phyloP scores from a whole-genome alignment of 2,329 filamentous ascomycete genomes.

The Chaetomiaceae sp. region DNA sequence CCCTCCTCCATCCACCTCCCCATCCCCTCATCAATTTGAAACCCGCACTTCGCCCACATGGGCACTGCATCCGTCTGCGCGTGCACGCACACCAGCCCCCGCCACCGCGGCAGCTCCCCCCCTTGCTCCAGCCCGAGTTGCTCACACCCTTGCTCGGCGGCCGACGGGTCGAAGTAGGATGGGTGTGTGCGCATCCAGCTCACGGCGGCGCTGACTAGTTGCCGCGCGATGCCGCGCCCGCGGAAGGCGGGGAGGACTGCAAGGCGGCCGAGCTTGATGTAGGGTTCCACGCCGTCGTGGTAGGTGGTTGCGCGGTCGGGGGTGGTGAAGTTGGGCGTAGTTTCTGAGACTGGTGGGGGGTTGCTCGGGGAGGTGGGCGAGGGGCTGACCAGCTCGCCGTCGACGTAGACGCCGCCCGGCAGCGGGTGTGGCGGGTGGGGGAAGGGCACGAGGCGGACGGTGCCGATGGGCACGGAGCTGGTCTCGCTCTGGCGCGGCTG shows the following conservation, averaged over 20 bases:
- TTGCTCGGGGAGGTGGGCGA: slow-evolving; percentile 29
- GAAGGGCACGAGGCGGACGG: slow-evolving; percentile 74
- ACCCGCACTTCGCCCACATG: slow-evolving; percentile 68
- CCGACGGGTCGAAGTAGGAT: slow-evolving; percentile 46
- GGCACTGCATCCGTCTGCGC: slow-evolving; percentile 61
- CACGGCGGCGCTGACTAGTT: slow-evolving; percentile 62
- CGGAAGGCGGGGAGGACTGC: slow-evolving; percentile 63
- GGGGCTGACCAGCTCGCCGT: slow-evolving; percentile 32
- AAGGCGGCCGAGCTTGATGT: slow-evolving; percentile 75
- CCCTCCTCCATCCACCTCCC: slow-evolving; percentile 78
- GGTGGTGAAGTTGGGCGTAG: slow-evolving; percentile 18
- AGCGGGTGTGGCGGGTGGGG: slow-evolving; percentile 63
- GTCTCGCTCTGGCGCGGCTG: slow-evolving; percentile 41
- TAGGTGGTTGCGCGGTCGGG: slow-evolving; percentile 43
- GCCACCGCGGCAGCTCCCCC: slow-evolving; percentile 51
- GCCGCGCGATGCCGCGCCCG: slow-evolving; percentile 55
- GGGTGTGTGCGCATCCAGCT: slow-evolving; percentile 61
- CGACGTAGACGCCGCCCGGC: slow-evolving; percentile 43
- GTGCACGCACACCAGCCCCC: slow-evolving; percentile 71
- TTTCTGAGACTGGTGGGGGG: slow-evolving; percentile 37
- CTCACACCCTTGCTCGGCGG: slow-evolving; percentile 39
- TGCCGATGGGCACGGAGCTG: slow-evolving; percentile 56
- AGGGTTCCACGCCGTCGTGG: slow-evolving; percentile 62
- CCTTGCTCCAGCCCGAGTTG: slow-evolving; percentile 37
- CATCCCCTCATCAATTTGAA: slow-evolving; percentile 64